phyloP scores from a whole-genome alignment of 805 yeast genomes.

The Danielia reshetovae region DNA sequence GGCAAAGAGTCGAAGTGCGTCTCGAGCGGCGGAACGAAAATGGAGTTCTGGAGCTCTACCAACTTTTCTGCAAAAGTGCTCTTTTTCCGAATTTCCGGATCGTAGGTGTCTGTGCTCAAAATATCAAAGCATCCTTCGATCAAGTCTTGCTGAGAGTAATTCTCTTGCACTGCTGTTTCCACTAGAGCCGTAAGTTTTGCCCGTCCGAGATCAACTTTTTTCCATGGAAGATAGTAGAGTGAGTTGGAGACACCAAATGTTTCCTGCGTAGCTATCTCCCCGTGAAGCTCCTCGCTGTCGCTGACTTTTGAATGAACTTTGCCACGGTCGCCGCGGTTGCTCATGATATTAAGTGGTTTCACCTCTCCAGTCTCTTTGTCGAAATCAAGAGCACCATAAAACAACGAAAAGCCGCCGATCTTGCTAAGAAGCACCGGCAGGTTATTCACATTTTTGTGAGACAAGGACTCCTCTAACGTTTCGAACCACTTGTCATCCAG shows the following conservation, averaged over 20 bases:
- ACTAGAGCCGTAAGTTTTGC: slow-evolving; percentile 20
- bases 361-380: slow-evolving; percentile 20
- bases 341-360: slow-evolving; percentile 41
- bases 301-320: slow-evolving; percentile 24
- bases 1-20: slow-evolving; percentile 11
- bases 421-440: slow-evolving; percentile 16
- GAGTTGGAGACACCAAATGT: slow-evolving; percentile 69
- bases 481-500: slow-evolving; percentile 46
- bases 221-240: slow-evolving; percentile 67
- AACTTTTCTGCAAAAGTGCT: slow-evolving; percentile 22
- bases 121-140: slow-evolving; percentile 51
- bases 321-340: slow-evolving; percentile 46
- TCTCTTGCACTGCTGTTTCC: slow-evolving; percentile 11
- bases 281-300: slow-evolving; percentile 8
- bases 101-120: slow-evolving; percentile 44
- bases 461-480: slow-evolving; percentile 22
- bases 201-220: slow-evolving; percentile 57
- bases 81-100: slow-evolving; percentile 20
- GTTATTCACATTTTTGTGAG: slow-evolving; percentile 13
- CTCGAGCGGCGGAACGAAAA: slow-evolving; percentile 69
- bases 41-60: slow-evolving; percentile 48
- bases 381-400: slow-evolving; percentile 47
- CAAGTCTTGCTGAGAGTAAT: slow-evolving; percentile 35
- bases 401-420: slow-evolving; percentile 62
- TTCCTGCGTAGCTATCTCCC: slow-evolving; percentile 20